Evolutionary conservation across 352 stramenopile genomes (phyloP), one percentile per base, ranked within the genome.

Genomic region (Globisporangium spiculum): DNA sequence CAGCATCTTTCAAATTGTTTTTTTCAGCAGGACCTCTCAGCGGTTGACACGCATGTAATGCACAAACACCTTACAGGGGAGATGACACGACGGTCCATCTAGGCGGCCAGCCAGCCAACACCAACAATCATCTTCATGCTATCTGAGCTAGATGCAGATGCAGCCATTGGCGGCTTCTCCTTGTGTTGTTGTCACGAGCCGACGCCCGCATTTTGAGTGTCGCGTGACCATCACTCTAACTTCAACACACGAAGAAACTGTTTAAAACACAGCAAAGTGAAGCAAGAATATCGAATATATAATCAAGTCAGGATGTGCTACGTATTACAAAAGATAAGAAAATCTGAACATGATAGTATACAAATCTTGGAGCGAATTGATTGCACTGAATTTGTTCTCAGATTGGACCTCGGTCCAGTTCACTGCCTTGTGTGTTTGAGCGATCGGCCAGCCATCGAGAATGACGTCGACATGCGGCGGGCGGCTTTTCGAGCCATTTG

Each of bases 221-320:
- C 59, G 59, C 41, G 60, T 26, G 60, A 66, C 60, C 48, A 66
- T 66, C 60, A 66, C 60, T 66, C 60, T 24, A 66, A n/a, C 27
- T 66, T 66, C 46, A 65, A 65, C 60, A 57, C 44, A 52, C 18
- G 2, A 10, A 52, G 2, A 52, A 52, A 24, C 44, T 52, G 44
- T 57, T 30, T 20, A 32, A 44, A 57, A 32, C 34, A 22, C 8
- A 50, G n/a, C 0, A n/a, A 22, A 14, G 38, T 50, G 18, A 10
- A 22, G 4, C 44, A 50, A 50, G 4, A 50, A 50, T 7, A 4
- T 50, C 16, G 7, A 50, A 3, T 20, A 20, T 8, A 22, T 9
- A 50, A 6, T 50, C 41, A 50, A 50, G 5, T 1, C 16, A 3
- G 9, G 41, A 22, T n/a, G 27, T 32, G 4, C 27, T 32, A 32